These are phyloP conservation scores for Fonsecaea erecta DNA, from an alignment of 2,329 filamentous ascomycete genomes.

Conservation along the genomic window DNA sequence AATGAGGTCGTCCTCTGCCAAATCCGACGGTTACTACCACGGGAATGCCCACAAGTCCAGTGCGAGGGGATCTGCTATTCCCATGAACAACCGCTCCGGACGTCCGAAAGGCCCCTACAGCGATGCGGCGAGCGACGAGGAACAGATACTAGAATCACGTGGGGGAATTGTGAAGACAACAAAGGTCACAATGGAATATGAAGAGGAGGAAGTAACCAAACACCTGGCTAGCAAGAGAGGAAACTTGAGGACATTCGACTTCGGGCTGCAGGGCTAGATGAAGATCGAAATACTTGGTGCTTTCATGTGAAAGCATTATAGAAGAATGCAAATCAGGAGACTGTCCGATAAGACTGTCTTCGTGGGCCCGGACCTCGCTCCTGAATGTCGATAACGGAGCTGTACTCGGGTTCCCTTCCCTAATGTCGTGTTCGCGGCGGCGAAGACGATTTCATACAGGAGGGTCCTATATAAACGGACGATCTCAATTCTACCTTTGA, in stretches of 20 bases:
- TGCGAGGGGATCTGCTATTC: not conserved
- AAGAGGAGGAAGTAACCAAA: slow-evolving; percentile 10
- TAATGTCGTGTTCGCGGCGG: no score
- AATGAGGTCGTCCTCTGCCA: slow-evolving; percentile 22
- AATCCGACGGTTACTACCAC: not conserved
- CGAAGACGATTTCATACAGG: no score
- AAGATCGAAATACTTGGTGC: not conserved
- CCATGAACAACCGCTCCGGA: not conserved
- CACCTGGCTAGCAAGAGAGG: not conserved
- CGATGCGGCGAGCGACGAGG: slow-evolving; percentile 16
- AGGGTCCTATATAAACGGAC: no score
- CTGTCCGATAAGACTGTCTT: not conserved
- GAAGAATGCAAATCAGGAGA: not conserved
- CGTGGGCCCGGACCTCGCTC: no score
- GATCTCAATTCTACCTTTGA: not conserved
- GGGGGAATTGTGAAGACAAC: slow-evolving; percentile 9
- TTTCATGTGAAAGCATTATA: not conserved
- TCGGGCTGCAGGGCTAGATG: not conserved
- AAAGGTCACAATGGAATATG: slow-evolving; percentile 15
- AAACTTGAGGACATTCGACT: not conserved
- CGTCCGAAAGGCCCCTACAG: not conserved
- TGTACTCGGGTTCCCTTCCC: no score
- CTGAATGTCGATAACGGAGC: no score
- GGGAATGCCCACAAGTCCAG: not conserved
- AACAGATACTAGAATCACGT: slow-evolving; percentile 5